A percentile compares a stretch with the other conserved stretches of the same genome.
phyloP scores from a whole-genome alignment of 768 basidiomycete species.

The Tulasnella sp. region DNA sequence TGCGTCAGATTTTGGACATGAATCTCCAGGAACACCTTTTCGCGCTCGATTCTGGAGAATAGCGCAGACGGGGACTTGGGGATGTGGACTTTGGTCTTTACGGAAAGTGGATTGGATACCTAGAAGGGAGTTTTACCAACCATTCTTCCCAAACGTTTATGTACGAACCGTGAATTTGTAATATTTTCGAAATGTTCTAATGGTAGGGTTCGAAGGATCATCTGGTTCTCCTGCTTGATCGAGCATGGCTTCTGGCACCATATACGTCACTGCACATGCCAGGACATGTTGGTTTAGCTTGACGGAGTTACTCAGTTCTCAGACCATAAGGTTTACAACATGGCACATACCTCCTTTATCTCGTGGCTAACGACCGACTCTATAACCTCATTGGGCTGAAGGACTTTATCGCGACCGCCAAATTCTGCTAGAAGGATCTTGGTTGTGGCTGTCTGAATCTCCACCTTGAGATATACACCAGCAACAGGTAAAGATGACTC shows the following conservation, averaged over 20 bases:
- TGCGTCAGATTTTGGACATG: slow-evolving; percentile 82
- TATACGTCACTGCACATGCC: slow-evolving; percentile 73
- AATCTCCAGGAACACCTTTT: slow-evolving; percentile 82
- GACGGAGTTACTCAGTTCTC: not conserved
- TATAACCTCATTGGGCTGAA: slow-evolving; percentile 41
- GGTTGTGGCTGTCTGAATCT: slow-evolving; percentile 70
- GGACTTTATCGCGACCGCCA: slow-evolving; percentile 38
- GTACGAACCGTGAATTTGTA: slow-evolving; percentile 76
- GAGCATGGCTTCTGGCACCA: slow-evolving; percentile 33
- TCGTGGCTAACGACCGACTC: slow-evolving; percentile 68
- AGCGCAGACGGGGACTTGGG: slow-evolving; percentile 61
- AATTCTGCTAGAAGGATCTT: slow-evolving; percentile 53
- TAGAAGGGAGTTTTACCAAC: slow-evolving; percentile 25
- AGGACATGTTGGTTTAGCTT: slow-evolving; percentile 54
- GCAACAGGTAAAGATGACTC: slow-evolving; percentile 51
- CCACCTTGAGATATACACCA: slow-evolving; percentile 53
- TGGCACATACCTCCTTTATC: slow-evolving; percentile 60
- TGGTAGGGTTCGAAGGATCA: slow-evolving; percentile 38
- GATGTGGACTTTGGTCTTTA: slow-evolving; percentile 85
- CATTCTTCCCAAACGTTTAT: too few species aligned
- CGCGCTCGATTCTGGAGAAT: slow-evolving; percentile 49
- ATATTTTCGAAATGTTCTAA: slow-evolving; percentile 73
- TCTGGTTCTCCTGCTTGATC: slow-evolving; percentile 33
- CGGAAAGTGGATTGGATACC: slow-evolving; percentile 90
- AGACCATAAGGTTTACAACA: not conserved